Percentiles rank a stretch among this genome's conserved stretches.
phyloP scores from a whole-genome alignment of 257 asterid species.

The Solanum sejunctum region DNA sequence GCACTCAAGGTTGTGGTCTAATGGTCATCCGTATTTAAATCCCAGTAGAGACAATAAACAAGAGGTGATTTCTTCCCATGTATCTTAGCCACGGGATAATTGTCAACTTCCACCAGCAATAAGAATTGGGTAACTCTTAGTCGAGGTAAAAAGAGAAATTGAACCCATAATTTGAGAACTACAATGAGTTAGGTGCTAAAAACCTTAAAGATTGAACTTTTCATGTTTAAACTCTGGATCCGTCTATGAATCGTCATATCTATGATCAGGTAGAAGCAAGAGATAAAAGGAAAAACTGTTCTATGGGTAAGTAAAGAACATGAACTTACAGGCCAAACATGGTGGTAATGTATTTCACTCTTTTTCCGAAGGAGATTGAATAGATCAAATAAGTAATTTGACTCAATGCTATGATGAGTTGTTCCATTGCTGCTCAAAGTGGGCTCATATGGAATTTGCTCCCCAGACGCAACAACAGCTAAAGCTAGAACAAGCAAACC shows the following conservation, averaged over 20 bases:
- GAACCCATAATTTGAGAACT: neutral
- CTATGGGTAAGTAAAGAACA: neutral
- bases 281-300: neutral
- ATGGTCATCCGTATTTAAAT: neutral
- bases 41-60: too few species aligned
- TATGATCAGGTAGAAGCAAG: neutral
- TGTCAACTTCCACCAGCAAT: too few species aligned
- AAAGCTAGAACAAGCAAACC: conserved; percentile 21
- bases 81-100: too few species aligned
- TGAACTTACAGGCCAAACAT: conserved; percentile 52
- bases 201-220: neutral
- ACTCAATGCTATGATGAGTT: conserved; percentile 4
- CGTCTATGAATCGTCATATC: neutral
- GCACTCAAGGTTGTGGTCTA: neutral
- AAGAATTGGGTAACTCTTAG: too few species aligned
- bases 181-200: neutral
- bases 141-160: neutral
- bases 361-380: conserved; percentile 12
- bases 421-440: conserved; percentile 15
- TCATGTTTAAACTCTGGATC: neutral
- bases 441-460: conserved; percentile 11
- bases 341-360: conserved; percentile 11
- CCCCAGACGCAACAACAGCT: conserved; percentile 17
- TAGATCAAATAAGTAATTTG: conserved; percentile 11
- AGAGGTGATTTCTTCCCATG: too few species aligned